Conservation (phyloP, 1,284 basidiomycete species). For the Coriolopsis trogii region DNA sequence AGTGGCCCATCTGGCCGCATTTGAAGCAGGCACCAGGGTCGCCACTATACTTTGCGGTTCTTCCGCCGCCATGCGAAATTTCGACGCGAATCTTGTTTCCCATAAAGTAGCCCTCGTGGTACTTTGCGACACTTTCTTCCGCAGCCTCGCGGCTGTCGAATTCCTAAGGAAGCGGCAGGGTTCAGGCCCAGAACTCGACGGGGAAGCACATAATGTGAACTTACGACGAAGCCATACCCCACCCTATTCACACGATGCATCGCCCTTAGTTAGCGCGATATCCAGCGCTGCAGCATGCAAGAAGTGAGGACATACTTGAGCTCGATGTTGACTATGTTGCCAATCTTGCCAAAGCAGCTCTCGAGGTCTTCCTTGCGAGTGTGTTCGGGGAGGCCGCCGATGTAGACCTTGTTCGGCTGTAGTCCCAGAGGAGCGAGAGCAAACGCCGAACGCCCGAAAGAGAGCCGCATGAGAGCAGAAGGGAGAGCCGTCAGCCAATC, state of each 20-base stretch:
- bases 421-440: slow-evolving; percentile 64
- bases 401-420: slow-evolving; percentile 88
- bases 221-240: slow-evolving; percentile 85
- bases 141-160: slow-evolving; percentile 79
- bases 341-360: slow-evolving; percentile 83
- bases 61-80: slow-evolving; percentile 77
- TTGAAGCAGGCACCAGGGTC: slow-evolving; percentile 86
- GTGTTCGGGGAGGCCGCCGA: slow-evolving; percentile 83
- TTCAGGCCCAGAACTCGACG: slow-evolving; percentile 10
- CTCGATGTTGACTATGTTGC: slow-evolving; percentile 75
- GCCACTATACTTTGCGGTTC: slow-evolving; percentile 73
- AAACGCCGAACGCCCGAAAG: slow-evolving; percentile 53
- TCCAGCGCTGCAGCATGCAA: background rate
- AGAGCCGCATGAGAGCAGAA: slow-evolving; percentile 44
- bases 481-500: slow-evolving; percentile 24
- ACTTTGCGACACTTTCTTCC: slow-evolving; percentile 82
- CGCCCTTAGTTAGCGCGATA: slow-evolving; percentile 20
- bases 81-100: slow-evolving; percentile 88
- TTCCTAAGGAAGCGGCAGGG: slow-evolving; percentile 53
- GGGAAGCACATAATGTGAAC: slow-evolving; percentile 29
- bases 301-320: slow-evolving; percentile 70
- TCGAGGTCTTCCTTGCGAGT: slow-evolving; percentile 82
- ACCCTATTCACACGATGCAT: slow-evolving; percentile 47
- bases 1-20: slow-evolving; percentile 81
- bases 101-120: slow-evolving; percentile 86